These are phyloP conservation scores for Phytopythium mirpurense DNA, from an alignment of 352 stramenopile species.

Conservation along the genomic window DNA sequence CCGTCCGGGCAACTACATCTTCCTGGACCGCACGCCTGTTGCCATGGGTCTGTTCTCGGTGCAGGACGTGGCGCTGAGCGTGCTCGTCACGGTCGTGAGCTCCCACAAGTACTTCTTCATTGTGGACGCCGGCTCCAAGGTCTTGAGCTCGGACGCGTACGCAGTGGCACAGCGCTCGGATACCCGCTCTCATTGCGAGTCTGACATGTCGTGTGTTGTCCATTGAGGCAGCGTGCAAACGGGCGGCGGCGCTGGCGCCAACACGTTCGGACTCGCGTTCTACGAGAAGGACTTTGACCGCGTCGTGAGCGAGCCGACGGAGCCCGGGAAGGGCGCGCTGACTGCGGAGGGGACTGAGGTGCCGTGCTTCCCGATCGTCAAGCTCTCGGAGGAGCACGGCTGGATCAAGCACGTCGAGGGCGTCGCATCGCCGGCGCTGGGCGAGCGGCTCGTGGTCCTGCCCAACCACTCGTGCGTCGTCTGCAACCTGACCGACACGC, in stretches of 20 bases:
- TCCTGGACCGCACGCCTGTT: conserved; percentile 68
- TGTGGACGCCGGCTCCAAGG: conserved; percentile 64
- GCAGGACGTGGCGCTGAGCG: conserved; percentile 48
- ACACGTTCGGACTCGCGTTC: conserved; percentile 50
- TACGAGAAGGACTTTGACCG: conserved; percentile 64
- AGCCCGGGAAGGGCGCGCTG: conserved; percentile 20
- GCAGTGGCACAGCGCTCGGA: no score
- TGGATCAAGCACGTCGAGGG: conserved; percentile 60
- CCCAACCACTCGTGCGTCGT: conserved; percentile 69
- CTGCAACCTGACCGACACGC: conserved; percentile 56
- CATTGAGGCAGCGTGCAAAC: conserved; percentile 4
- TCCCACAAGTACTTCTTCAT: conserved; percentile 74
- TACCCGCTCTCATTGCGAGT: no score
- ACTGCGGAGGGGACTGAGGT: conserved; percentile 29
- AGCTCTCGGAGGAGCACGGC: conserved; percentile 70
- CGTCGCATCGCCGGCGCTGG: conserved; percentile 39
- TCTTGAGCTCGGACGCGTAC: conserved; percentile 61
- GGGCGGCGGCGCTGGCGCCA: not conserved
- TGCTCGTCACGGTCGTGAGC: conserved; percentile 67
- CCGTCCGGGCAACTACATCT: conserved; percentile 70
- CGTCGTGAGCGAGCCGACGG: conserved; percentile 41
- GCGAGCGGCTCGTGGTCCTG: conserved; percentile 51
- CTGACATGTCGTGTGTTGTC: no score
- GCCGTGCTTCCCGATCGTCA: conserved; percentile 61
- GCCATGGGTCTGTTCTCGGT: conserved; percentile 56